Percentiles rank a stretch among this genome's conserved stretches.
phyloP scores from a whole-genome alignment of 2,329 filamentous ascomycete species.

The Ophiostoma tasmaniense region DNA sequence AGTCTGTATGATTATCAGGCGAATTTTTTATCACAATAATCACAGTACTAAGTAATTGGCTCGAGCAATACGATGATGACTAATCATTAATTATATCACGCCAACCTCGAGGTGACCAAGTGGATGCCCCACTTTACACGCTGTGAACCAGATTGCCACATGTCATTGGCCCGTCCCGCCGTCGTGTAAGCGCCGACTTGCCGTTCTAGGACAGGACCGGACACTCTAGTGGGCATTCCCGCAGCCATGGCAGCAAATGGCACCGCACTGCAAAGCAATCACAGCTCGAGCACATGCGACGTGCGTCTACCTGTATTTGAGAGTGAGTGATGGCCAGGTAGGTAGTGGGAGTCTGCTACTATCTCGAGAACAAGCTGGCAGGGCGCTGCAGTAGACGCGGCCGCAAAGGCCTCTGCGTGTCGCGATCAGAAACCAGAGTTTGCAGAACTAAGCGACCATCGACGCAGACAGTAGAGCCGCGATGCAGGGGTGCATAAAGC shows the following conservation, averaged over 20 bases:
- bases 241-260: background rate
- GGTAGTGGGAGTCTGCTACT: too few relatives aligned
- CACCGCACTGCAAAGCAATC: background rate
- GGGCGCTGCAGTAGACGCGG: background rate
- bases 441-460: background rate
- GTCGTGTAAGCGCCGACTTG: slow-evolving; percentile 17
- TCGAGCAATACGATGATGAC: too few relatives aligned
- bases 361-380: too few relatives aligned
- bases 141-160: background rate
- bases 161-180: slow-evolving; percentile 15
- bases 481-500: background rate
- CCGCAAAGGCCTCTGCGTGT: background rate
- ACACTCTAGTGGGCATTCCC: background rate
- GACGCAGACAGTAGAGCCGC: background rate
- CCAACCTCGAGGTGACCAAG: background rate
- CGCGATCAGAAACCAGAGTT: background rate
- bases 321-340: too few relatives aligned
- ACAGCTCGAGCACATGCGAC: background rate
- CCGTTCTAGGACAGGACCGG: slow-evolving; percentile 14
- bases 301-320: too few relatives aligned
- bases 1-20: too few relatives aligned
- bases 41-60: too few relatives aligned
- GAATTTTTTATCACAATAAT: too few relatives aligned
- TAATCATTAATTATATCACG: background rate
- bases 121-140: background rate